A percentile compares a stretch with the other conserved stretches of the same genome.
phyloP scores from a whole-genome alignment of 495 filamentous ascomycete genomes.

The Aspergillus indologenus region DNA sequence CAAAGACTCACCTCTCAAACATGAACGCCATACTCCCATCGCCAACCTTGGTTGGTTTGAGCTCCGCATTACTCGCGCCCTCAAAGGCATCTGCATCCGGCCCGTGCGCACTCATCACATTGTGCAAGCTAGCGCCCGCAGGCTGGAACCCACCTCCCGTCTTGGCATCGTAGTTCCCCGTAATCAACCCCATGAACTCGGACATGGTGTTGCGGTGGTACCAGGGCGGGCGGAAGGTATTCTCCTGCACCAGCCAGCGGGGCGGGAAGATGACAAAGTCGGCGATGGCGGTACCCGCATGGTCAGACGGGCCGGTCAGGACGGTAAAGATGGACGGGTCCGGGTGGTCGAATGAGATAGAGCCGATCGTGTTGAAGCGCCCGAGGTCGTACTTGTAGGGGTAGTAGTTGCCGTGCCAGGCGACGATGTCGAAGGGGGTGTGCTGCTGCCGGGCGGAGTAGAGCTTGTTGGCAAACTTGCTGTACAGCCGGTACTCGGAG shows the following conservation, averaged over 20 bases:
- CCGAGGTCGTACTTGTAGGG: slow-evolving; percentile 87
- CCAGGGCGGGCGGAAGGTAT: slow-evolving; percentile 80
- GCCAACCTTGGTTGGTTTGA: slow-evolving; percentile 58
- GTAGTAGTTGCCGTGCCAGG: slow-evolving; percentile 76
- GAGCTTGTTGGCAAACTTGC: slow-evolving; percentile 77
- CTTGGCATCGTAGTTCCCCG: slow-evolving; percentile 68
- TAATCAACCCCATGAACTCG: slow-evolving; percentile 51
- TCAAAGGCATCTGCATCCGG: slow-evolving; percentile 57
- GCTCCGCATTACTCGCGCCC: slow-evolving; percentile 54
- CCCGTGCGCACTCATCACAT: slow-evolving; percentile 63
- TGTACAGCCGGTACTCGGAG: slow-evolving; percentile 57
- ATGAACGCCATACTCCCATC: slow-evolving; percentile 66
- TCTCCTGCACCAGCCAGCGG: slow-evolving; percentile 72
- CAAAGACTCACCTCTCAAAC: slow-evolving; percentile 55
- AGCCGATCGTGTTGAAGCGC: slow-evolving; percentile 74
- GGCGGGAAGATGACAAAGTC: slow-evolving; percentile 86
- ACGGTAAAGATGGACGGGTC: slow-evolving; percentile 84
- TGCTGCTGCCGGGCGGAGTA: slow-evolving; percentile 70
- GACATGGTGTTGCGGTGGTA: slow-evolving; percentile 85
- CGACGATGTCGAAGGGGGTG: slow-evolving; percentile 79
- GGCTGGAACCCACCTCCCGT: slow-evolving; percentile 62
- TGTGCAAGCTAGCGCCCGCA: slow-evolving; percentile 60
- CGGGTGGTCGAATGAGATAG: slow-evolving; percentile 72
- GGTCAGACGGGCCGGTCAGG: slow-evolving; percentile 70
- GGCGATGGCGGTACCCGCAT: slow-evolving; percentile 67